Percentiles rank a stretch among this genome's conserved stretches.
phyloP scores from a whole-genome alignment of 108 stramenopile genomes.

The Nitzschia inconspicua region DNA sequence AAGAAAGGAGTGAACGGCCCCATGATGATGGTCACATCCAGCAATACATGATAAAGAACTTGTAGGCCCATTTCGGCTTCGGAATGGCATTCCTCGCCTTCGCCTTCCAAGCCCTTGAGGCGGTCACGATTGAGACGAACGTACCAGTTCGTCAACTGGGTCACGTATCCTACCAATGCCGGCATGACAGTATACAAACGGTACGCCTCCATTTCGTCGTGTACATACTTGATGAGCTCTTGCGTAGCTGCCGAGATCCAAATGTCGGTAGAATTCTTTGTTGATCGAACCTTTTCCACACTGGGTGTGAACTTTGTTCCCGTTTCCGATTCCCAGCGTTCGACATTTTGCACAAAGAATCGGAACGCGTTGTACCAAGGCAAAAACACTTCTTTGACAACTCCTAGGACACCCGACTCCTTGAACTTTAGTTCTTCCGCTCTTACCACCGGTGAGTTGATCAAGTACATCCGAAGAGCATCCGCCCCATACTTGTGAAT shows the following conservation, averaged over 20 bases:
- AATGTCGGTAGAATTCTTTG: constrained; percentile 93
- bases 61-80: constrained; percentile 88
- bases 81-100: constrained; percentile 59
- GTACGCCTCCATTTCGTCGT: constrained; percentile 97
- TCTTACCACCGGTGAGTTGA: constrained; percentile 98
- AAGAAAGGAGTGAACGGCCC: constrained; percentile 99
- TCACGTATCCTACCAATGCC: constrained; percentile 92
- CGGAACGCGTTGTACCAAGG: constrained; percentile 99
- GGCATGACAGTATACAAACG: constrained; percentile 99
- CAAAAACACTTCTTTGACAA: constrained; percentile 96
- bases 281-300: constrained; percentile 66
- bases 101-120: constrained; percentile 94
- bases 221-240: constrained; percentile 95
- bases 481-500: constrained; percentile 96
- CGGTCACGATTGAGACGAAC: constrained; percentile 97
- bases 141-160: constrained; percentile 99
- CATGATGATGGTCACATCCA: constrained; percentile 93
- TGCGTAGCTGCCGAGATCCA: constrained; percentile 99
- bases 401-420: constrained; percentile 95
- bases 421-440: constrained; percentile 97
- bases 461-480: constrained; percentile 98
- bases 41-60: constrained; percentile 94
- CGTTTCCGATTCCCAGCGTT: constrained; percentile 68
- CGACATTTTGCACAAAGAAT: constrained; percentile 94
- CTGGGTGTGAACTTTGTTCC: constrained; percentile 80